Evolutionary conservation across 371 early-diverging fungal species (phyloP).

Genomic region (Mortierella sp.): DNA sequence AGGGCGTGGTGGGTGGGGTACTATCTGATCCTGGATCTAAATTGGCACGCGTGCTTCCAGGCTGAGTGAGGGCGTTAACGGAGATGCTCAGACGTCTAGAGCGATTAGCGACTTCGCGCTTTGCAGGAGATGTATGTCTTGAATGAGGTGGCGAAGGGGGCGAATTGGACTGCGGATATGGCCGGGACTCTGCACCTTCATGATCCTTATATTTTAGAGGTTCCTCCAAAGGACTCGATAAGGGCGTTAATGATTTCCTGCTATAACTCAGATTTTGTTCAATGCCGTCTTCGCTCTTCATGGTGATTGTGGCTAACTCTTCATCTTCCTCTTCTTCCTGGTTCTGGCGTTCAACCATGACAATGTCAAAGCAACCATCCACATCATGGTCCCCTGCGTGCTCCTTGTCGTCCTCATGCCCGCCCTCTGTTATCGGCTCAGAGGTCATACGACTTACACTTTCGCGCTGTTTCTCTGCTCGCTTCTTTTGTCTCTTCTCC

Average conservation of each 20-base stretch:
- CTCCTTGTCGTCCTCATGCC: constrained; percentile 13
- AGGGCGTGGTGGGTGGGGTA: constrained; percentile 45
- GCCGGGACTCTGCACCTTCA: not conserved
- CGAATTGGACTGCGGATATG: constrained; percentile 4
- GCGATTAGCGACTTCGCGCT: constrained; percentile 1
- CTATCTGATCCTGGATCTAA: constrained; percentile 12
- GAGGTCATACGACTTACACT: constrained; percentile 16
- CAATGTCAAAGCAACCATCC: not conserved
- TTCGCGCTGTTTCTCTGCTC: constrained; percentile 18
- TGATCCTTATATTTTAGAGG: not conserved
- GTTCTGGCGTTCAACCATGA: no score
- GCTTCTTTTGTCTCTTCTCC: constrained; percentile 41
- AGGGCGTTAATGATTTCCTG: not conserved
- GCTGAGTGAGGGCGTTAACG: no score
- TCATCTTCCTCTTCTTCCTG: not conserved
- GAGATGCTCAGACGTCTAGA: constrained; percentile 14
- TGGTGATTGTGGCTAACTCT: not conserved
- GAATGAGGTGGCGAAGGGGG: constrained; percentile 47
- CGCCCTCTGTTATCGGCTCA: constrained; percentile 15
- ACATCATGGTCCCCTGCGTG: constrained; percentile 1
- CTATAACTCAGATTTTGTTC: not conserved
- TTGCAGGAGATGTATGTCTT: constrained; percentile 30
- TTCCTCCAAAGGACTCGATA: not conserved
- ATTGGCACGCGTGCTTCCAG: not conserved
- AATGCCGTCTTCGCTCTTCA: constrained; percentile 10